These are phyloP conservation scores for Acanthamoeba triangularis DNA, from an alignment of 208 protist genomes.

Conservation along the genomic window DNA sequence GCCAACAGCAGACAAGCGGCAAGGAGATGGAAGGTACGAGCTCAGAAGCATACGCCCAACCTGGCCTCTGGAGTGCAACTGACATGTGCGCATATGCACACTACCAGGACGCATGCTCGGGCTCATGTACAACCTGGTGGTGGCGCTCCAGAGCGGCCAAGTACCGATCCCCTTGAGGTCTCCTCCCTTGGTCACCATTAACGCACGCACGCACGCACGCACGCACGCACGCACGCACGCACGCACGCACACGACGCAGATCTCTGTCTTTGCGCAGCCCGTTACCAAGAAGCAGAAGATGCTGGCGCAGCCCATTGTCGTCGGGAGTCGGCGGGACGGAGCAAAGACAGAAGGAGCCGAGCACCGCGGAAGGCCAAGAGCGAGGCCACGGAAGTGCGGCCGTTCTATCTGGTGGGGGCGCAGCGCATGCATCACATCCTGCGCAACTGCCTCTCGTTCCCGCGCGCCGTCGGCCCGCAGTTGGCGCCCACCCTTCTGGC, in stretches of 20 bases:
- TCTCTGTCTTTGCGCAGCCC: neutral
- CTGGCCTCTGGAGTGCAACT: too few species aligned
- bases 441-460: constrained; percentile 58
- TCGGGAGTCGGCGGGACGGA: neutral
- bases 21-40: constrained; percentile 9
- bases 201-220: too few species aligned
- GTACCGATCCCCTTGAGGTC: neutral
- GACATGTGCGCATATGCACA: neutral
- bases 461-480: constrained; percentile 24
- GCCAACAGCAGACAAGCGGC: neutral
- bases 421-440: constrained; percentile 53
- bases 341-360: neutral
- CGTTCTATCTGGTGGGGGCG: constrained; percentile 56
- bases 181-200: neutral
- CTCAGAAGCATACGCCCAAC: too few species aligned
- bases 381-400: neutral
- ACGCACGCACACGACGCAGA: neutral
- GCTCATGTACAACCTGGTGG: constrained; percentile 20
- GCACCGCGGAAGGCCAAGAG: neutral
- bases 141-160: neutral
- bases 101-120: constrained; percentile 27
- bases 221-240: too few species aligned
- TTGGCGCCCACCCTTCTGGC: neutral
- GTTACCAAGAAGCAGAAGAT: constrained; percentile 70
- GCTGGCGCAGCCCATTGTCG: neutral